Evolutionary conservation across 345 rosid genomes (phyloP).

Genomic region (Boechera retrofracta): DNA sequence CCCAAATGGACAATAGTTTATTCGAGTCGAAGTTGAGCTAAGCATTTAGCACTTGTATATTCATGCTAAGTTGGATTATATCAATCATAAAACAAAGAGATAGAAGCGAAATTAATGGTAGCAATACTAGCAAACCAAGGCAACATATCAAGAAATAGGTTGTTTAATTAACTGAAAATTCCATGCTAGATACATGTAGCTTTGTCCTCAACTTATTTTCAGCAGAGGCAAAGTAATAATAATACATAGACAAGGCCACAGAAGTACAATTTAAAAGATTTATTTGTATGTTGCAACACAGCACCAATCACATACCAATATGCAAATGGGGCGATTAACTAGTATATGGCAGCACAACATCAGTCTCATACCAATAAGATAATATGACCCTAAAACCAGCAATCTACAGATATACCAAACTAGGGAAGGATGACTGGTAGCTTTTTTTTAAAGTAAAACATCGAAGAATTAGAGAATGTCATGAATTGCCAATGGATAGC

Average conservation of each 20-base stretch:
- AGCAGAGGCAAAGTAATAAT: slow-evolving; percentile 1
- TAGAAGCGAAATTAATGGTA: background rate
- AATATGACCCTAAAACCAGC: background rate
- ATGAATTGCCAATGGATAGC: background rate
- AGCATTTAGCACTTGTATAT: background rate
- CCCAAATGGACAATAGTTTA: background rate
- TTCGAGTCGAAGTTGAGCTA: background rate
- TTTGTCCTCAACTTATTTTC: background rate
- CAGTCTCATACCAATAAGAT: background rate
- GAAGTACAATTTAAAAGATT: background rate
- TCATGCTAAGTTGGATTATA: slow-evolving; percentile 2
- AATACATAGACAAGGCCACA: background rate
- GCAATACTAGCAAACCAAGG: background rate
- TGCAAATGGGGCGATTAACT: background rate
- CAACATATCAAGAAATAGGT: background rate
- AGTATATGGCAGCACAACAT: too few species aligned
- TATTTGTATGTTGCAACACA: background rate
- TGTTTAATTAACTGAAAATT: background rate
- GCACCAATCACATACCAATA: background rate
- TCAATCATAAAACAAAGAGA: background rate
- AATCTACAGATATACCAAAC: background rate
- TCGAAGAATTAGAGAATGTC: background rate
- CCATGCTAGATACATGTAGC: background rate
- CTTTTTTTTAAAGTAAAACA: background rate
- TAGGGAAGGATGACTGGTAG: background rate